These are phyloP conservation scores for Candida incommunis DNA, from an alignment of 805 yeast genomes.

Conservation along the genomic window DNA sequence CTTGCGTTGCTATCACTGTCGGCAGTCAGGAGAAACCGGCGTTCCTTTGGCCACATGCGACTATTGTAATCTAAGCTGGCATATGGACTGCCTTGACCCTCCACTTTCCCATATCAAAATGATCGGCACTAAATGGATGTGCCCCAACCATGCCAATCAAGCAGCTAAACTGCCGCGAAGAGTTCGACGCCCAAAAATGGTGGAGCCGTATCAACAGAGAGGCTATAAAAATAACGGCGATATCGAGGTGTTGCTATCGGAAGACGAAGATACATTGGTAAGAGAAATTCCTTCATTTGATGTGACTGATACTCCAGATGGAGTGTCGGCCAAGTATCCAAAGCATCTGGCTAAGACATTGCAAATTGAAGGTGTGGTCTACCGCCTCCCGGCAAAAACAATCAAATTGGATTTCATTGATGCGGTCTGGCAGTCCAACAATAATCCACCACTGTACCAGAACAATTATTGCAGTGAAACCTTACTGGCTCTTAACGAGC, in stretches of 20 bases:
- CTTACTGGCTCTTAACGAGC: slow-evolving; percentile 22
- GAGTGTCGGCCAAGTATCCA: slow-evolving; percentile 23
- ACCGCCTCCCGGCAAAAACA: slow-evolving; percentile 54
- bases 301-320: slow-evolving; percentile 20
- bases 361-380: slow-evolving; percentile 32
- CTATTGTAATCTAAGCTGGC: slow-evolving; percentile 75
- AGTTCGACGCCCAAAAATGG: slow-evolving; percentile 35
- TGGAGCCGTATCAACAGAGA: slow-evolving; percentile 41
- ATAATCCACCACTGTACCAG: slow-evolving; percentile 19
- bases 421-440: slow-evolving; percentile 28
- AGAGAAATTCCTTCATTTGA: slow-evolving; percentile 26
- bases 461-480: slow-evolving; percentile 22
- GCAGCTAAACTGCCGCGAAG: slow-evolving; percentile 13
- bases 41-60: slow-evolving; percentile 61
- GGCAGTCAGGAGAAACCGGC: slow-evolving; percentile 47
- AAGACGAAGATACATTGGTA: slow-evolving; percentile 26
- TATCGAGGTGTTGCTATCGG: slow-evolving; percentile 35
- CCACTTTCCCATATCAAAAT: slow-evolving; percentile 63
- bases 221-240: slow-evolving; percentile 43
- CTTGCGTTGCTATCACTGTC: slow-evolving; percentile 63
- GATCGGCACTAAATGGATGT: slow-evolving; percentile 73
- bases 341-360: slow-evolving; percentile 16
- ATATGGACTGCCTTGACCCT: slow-evolving; percentile 69
- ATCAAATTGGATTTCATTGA: slow-evolving; percentile 55
- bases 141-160: slow-evolving; percentile 69